Evolutionary conservation across 495 filamentous ascomycete species (phyloP), one percentile per base, ranked within the genome.

Genomic region (Penicillium silybi): DNA sequence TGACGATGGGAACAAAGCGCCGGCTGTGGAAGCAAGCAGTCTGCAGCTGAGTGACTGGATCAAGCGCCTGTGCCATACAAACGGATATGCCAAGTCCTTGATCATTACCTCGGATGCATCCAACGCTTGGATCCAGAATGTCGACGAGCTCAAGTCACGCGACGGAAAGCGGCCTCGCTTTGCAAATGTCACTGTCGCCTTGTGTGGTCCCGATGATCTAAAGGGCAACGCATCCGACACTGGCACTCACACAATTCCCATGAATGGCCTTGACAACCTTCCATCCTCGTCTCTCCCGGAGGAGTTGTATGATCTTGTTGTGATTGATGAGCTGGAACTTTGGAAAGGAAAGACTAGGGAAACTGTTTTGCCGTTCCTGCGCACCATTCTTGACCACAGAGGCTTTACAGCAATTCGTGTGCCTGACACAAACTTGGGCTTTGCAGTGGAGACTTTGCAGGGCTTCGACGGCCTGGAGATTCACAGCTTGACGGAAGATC

Each of bases 1-100:
- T 4, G 11, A 32, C 17, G 40, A 52, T 10, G 52, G 46, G 6
- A 47, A 32, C 6, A 55, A 55, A 22, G 41, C 22, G 7, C 18
- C 34, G 2, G 39, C 52, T 2, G 40, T 52, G 6, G 52, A 59
- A 20, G 20, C 48, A 13, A 52, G 48, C 4, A 29, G 37, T 23
- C 52, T 59, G 10, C 45, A 50, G 19, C 23, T 58, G 15, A 20
- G 22, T 22, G 59, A 62, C 38, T 59, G 56, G 56, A 41, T 62
- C 18, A 45, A 57, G 32, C 53, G 59, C 13, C 19, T 62, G 16
- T 59, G 59, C 29, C 52, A 59, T 37, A 62, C 59, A 16, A 40
- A 53, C 17, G 59, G 56, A 0, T 52, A 62, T 43, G 56, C 44
- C 4, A 59, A 9, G 15, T 48, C 48, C 0, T 35, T 58, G n/a